Evolutionary conservation across 1,139 yeast genomes (phyloP).

Genomic region (Zygosaccharomyces sapae): DNA sequence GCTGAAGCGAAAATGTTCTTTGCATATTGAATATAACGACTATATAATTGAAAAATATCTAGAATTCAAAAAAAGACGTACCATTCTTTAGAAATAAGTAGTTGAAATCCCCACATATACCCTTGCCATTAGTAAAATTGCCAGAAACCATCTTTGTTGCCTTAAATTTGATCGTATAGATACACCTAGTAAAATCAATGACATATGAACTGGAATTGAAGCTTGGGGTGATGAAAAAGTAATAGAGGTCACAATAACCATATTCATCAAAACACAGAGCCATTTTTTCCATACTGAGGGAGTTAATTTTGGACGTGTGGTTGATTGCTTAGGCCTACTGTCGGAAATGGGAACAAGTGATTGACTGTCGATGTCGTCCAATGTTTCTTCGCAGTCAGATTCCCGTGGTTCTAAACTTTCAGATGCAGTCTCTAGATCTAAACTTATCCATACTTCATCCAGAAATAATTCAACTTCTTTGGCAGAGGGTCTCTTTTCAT

Average conservation of each 20-base stretch:
- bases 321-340: background rate
- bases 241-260: conserved; percentile 2
- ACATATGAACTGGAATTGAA: conserved; percentile 7
- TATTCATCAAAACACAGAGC: conserved; percentile 5
- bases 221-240: conserved; percentile 3
- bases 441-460: conserved; percentile 17
- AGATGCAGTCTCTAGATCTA: conserved; percentile 6
- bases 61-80: background rate
- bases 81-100: background rate
- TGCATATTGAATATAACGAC: background rate
- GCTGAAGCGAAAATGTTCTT: background rate
- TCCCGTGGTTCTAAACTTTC: background rate
- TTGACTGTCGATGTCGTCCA: conserved; percentile 3
- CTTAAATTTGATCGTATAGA: conserved; percentile 9
- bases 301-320: background rate
- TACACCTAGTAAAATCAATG: conserved; percentile 17
- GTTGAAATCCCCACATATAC: conserved; percentile 1
- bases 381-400: background rate
- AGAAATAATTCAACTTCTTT: conserved; percentile 39
- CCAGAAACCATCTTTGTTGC: conserved; percentile 9
- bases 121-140: background rate
- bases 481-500: conserved; percentile 45
- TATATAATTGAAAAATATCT: background rate
- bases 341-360: conserved; percentile 1
- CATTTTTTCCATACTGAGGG: background rate